Base-by-base conservation (phyloP, 208 protist species). In the Endotrypanum monterogeii region DNA sequence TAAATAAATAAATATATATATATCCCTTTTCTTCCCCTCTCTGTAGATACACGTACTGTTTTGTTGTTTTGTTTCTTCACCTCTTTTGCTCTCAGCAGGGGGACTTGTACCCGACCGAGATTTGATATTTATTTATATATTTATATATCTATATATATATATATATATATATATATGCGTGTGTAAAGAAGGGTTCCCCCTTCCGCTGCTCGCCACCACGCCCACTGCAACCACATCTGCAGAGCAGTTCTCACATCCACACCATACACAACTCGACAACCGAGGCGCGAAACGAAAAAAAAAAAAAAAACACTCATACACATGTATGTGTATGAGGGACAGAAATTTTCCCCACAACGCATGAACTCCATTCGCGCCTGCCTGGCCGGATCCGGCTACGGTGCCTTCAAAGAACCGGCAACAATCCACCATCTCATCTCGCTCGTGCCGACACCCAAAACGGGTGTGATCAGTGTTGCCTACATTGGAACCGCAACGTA, bases 401-500 rank as follows among this genome's bases (percentile, higher is more conserved):
- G 77, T 32, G 80, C 76, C 23, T 89, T 96, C 73, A 81, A 71
- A 52, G 82, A 92, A 11, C 11, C 67, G 14, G 58, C 61, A 37
- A 80, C 86, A 23, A 83, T 92, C n/a, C 80, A 95, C 41, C 78
- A 80, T 46, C 79, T 97, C 20, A 66, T 96, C 23, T n/a, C 50
- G 20, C 82, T 97, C 57, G 75, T 87, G 60, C 58, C 67, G 25
- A 41, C 63, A n/a, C 68, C 61, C 0, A 44, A 85, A 14, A 83
- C 67, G 1, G 66, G 50, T 11, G 72, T 55, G 14, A 80, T 96
- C 37, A 66, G 67, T 28, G 87, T 98, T 2, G 89, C 84, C 20
- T 98, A 96, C 83, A 60, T 98, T 52, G 94, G 94, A 63, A 98
- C 94, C 28, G 92, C 94, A 16, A 90, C 86, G 44, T 98, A 98